A percentile compares a stretch with the other conserved stretches of the same genome.
These are phyloP conservation scores for Coprinellus micaceus DNA, from an alignment of 768 basidiomycete species.

Conservation along the genomic window DNA sequence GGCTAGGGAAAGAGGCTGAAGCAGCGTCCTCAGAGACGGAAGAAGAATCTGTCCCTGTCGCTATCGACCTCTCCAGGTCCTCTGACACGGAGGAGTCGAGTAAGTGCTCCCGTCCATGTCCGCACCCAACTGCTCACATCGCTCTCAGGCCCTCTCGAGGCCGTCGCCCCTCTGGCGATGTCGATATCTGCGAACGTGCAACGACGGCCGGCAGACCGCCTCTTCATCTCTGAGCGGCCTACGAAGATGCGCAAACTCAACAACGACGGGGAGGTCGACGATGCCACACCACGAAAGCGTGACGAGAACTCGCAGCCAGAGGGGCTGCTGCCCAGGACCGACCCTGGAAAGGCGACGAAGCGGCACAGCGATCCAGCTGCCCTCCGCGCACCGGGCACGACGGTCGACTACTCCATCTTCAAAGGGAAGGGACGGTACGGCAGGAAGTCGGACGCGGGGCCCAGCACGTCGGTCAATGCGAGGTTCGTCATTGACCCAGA, in stretches of 20 bases:
- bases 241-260: slow-evolving; percentile 2
- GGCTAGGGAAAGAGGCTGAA: not conserved
- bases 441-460: slow-evolving; percentile 6
- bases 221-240: slow-evolving; percentile 1
- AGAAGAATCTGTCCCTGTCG: slow-evolving; percentile 16
- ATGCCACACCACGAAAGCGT: not conserved
- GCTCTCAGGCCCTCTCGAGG: slow-evolving; percentile 1
- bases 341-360: slow-evolving; percentile 2
- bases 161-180: not conserved
- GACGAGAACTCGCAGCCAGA: slow-evolving; percentile 7
- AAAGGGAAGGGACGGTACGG: slow-evolving; percentile 16
- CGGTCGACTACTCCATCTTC: slow-evolving; percentile 5
- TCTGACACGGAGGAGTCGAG: not conserved
- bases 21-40: slow-evolving; percentile 21
- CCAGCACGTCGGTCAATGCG: slow-evolving; percentile 51
- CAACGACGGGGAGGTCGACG: not conserved
- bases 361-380: too few species aligned
- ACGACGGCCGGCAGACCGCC: not conserved
- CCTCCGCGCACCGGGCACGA: too few species aligned
- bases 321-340: not conserved
- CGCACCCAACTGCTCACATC: not conserved
- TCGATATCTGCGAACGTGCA: slow-evolving; percentile 3
- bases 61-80: not conserved
- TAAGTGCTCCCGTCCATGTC: not conserved
- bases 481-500: slow-evolving; percentile 63